Evolutionary conservation across 1,139 yeast genomes (phyloP), one percentile per base, ranked within the genome.

Genomic region (Wickerhamomyces sp.): DNA sequence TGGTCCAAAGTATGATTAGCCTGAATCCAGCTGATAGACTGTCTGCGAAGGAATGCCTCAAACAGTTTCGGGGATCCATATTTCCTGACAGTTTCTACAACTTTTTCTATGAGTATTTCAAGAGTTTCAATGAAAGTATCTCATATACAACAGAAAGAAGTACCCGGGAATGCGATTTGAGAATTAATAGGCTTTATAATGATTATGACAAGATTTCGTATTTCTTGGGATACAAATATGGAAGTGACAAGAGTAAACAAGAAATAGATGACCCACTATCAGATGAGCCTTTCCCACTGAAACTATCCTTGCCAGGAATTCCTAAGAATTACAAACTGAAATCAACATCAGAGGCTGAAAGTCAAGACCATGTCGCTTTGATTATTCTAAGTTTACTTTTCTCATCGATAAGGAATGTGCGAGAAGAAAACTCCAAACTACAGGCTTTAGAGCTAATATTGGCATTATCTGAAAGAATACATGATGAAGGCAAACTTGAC

Each of bases 401-500:
- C 39, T 78, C 95, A 3, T 70, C 82, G 7, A 58, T 85, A 25
- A 72, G 89, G 46, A 77, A 85, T 40, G 72, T 89, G 0, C 73
- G 74, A 9, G 75, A 77, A 24, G 80, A 88, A 0, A 60, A 74
- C 0, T 76, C 82, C 22, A 74, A 88, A 49, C 59, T 83, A 5
- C 76, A 77, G 52, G 94, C 92, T 0, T 72, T 95, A 49, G 94
- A 89, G 52, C 61, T 90, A 40, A 72, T 92, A 3, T 59, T 88
- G 12, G 88, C 88, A 0, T 67, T 92, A 14, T 78, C 94, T 1
- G 96, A 87, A 55, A 73, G 79, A 44, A 68, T 88, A 3, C 76
- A 77, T 31, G 97, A 92, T 55, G 95, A 86, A 42, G 82, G 82
- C 17, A 90, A 89, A 55, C 66, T 92, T 34, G 97, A 92, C 58